Evolutionary conservation across 345 rosid species (phyloP), one percentile per base, ranked within the genome.

Genomic region (Eucalyptus curtisii): DNA sequence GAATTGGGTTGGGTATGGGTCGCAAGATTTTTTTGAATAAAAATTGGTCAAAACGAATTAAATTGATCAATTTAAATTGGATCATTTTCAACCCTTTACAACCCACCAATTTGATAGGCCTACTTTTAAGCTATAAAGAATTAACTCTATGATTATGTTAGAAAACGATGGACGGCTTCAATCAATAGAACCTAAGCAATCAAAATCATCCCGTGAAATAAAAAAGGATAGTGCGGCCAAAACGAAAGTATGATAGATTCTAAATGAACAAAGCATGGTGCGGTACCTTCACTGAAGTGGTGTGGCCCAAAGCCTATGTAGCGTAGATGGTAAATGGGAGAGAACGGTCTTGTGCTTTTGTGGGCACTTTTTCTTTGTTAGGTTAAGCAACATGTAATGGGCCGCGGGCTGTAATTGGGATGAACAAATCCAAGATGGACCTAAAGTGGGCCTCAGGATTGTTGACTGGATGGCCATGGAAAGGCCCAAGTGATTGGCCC

Each of bases 21-120:
- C 10, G 0, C 24, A 52, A 52, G 10, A 52, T 52, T 52, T 19
- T 52, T 19, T 0, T 19, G 0, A 52, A 52, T 52, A 0, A 2
- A 52, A 52, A 52, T 52, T 52, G 0, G 24, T 52, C 57, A 52
- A 52, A 52, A 19, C 1, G 0, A 52, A 19, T 52, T 7, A 7
- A 49, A 52, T 52, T 19, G 10, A 52, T 7, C 24, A 52, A 19
- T 52, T 52, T 52, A 0, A 19, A 52, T 19, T 52, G 24, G 24
- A 52, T 52, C 2, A 52, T 52, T 52, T 52, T 52, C 24, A 1
- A 19, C 24, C 24, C 4, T 52, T 19, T 52, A 52, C 10, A 52
- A 52, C 57, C 57, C 24, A 52, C 57, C 57, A 3, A 52, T 52
- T 52, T 52, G 57, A 52, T 19, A 52, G 55, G 53, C 53, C 53